Evolutionary conservation across 2,329 filamentous ascomycete genomes (phyloP).

Genomic region (Paecilomyces niveus): DNA sequence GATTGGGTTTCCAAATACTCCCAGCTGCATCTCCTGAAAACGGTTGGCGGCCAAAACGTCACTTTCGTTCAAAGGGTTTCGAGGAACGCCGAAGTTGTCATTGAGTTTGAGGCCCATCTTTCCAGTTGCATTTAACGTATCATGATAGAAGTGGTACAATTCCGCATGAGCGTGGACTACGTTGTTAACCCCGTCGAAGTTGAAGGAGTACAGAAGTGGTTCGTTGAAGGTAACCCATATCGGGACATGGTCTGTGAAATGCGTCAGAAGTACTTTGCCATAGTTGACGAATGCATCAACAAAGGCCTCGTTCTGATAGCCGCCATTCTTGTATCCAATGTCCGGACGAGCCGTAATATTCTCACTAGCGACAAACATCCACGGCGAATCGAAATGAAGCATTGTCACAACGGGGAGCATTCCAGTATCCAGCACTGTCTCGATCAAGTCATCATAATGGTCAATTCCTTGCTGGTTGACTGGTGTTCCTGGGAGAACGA

Average conservation of each 20-base stretch:
- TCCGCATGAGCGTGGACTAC: constrained; percentile 38
- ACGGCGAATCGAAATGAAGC: constrained; percentile 22
- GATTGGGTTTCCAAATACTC: constrained; percentile 38
- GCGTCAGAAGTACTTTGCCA: constrained; percentile 29
- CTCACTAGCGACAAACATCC: constrained; percentile 15
- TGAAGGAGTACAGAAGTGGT: constrained; percentile 28
- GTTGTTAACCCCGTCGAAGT: constrained; percentile 45
- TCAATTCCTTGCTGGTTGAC: constrained; percentile 41
- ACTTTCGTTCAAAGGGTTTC: constrained; percentile 19
- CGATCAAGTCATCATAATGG: constrained; percentile 45
- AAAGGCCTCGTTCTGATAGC: constrained; percentile 34
- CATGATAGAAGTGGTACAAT: constrained; percentile 35
- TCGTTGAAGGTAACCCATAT: constrained; percentile 39
- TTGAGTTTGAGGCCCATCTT: constrained; percentile 37
- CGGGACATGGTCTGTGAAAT: constrained; percentile 33
- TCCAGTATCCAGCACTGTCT: constrained; percentile 35
- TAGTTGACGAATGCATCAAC: constrained; percentile 34
- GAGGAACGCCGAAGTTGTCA: constrained; percentile 47
- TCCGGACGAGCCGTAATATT: constrained; percentile 12
- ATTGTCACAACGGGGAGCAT: constrained; percentile 41
- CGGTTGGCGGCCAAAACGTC: constrained; percentile 22
- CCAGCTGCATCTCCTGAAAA: constrained; percentile 29
- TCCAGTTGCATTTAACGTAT: constrained; percentile 37
- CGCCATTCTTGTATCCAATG: constrained; percentile 20
- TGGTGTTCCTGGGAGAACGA: constrained; percentile 35